A percentile compares a stretch with the other conserved stretches of the same genome.
Conservation (phyloP, 2,329 filamentous ascomycete genomes). For the Davidsoniella australis region DNA sequence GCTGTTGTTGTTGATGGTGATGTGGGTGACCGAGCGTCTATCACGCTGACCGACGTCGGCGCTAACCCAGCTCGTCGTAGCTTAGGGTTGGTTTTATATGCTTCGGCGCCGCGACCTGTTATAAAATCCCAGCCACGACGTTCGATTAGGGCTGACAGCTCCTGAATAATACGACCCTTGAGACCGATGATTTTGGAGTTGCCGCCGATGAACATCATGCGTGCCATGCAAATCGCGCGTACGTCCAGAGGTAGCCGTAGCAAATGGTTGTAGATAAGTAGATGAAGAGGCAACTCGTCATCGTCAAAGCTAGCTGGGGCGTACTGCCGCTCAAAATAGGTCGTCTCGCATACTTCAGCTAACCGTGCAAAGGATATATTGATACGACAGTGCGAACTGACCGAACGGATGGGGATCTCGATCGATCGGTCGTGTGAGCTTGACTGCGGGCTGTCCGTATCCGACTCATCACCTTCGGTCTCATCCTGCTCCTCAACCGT, state of each 20-base stretch:
- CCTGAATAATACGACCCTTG: constrained; percentile 57
- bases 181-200: constrained; percentile 65
- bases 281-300: constrained; percentile 62
- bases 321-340: constrained; percentile 48
- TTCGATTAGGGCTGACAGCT: constrained; percentile 50
- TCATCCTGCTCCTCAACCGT: constrained; percentile 44
- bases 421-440: constrained; percentile 15
- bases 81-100: constrained; percentile 30
- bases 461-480: constrained; percentile 21
- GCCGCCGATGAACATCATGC: constrained; percentile 73
- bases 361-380: constrained; percentile 53
- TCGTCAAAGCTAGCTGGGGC: constrained; percentile 54
- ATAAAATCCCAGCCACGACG: constrained; percentile 63
- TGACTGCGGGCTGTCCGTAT: neutral
- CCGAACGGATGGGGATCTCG: constrained; percentile 30
- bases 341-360: constrained; percentile 55
- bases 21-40: constrained; percentile 7
- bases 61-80: constrained; percentile 19
- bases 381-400: constrained; percentile 34
- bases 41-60: neutral
- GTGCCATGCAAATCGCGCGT: constrained; percentile 70
- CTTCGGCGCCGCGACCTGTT: constrained; percentile 48
- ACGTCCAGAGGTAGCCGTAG: constrained; percentile 66
- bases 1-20: constrained; percentile 15
- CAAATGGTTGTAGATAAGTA: constrained; percentile 60